phyloP scores from a whole-genome alignment of 2,329 filamentous ascomycete species.

The Helicocarpus griseus region DNA sequence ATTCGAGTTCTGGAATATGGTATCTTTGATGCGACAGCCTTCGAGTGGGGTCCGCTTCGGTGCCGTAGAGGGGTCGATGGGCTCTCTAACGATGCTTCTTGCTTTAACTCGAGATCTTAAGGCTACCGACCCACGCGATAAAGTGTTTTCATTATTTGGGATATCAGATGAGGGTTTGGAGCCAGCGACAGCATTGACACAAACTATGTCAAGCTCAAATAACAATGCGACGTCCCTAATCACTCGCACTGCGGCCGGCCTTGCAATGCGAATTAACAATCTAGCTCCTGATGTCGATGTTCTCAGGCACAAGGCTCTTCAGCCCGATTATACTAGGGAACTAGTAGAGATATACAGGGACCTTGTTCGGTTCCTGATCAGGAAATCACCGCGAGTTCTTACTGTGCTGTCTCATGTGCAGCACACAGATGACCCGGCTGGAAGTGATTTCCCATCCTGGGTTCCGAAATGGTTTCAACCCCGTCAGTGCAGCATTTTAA shows the following conservation, averaged over 20 bases:
- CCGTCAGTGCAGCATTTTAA: conserved; percentile 1
- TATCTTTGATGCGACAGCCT: not conserved
- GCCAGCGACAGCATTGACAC: not conserved
- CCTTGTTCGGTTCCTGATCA: conserved; percentile 1
- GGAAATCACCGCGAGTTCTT: not conserved
- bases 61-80: conserved; percentile 3
- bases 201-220: conserved; percentile 2
- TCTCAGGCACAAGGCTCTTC: not conserved
- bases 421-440: conserved; percentile 5
- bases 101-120: conserved; percentile 4
- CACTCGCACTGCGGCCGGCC: not conserved
- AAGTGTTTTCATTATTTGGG: conserved; percentile 5
- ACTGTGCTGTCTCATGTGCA: conserved; percentile 4
- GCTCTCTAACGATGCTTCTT: not conserved
- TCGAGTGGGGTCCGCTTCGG: not conserved
- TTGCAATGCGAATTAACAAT: conserved; percentile 1
- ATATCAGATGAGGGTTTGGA: conserved; percentile 5
- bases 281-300: conserved; percentile 2
- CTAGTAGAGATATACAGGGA: conserved; percentile 2
- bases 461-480: conserved; percentile 8
- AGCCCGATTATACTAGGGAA: conserved; percentile 1
- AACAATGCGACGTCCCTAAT: not conserved
- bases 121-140: conserved; percentile 6
- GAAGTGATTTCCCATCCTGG: conserved; percentile 4
- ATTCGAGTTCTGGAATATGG: conserved; percentile 3